These are phyloP conservation scores for Zygosaccharomyces pseudobailii DNA, from an alignment of 1,139 yeast genomes.

Conservation along the genomic window DNA sequence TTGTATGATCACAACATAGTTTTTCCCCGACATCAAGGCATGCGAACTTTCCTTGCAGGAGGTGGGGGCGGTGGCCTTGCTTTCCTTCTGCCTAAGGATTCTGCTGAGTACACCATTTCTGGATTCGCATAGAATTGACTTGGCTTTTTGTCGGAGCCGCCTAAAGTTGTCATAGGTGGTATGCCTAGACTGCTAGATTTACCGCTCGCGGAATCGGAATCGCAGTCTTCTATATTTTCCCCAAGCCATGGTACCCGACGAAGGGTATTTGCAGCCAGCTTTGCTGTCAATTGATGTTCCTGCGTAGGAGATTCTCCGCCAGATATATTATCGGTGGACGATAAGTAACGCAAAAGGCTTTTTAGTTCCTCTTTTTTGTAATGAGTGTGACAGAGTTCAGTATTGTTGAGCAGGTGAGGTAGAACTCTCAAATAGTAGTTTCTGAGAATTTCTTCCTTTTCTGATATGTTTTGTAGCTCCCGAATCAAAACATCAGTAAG, in stretches of 20 bases:
- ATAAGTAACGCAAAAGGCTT: constrained; percentile 47
- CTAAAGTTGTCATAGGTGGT: constrained; percentile 9
- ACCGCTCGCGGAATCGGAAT: constrained; percentile 13
- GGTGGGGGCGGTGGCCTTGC: constrained; percentile 35
- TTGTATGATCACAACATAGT: background rate
- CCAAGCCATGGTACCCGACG: constrained; percentile 51
- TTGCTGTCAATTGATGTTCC: constrained; percentile 44
- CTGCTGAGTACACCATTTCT: constrained; percentile 30
- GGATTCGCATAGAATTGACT: constrained; percentile 14
- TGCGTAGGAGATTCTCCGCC: constrained; percentile 26
- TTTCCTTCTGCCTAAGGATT: constrained; percentile 31
- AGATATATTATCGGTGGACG: constrained; percentile 33
- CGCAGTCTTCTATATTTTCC: constrained; percentile 11
- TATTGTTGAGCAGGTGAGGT: constrained; percentile 62
- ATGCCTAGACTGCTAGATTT: constrained; percentile 13
- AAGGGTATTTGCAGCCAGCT: constrained; percentile 61
- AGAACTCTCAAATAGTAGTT: constrained; percentile 75
- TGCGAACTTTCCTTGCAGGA: constrained; percentile 27
- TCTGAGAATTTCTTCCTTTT: constrained; percentile 57
- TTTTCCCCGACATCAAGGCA: background rate
- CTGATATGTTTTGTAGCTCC: constrained; percentile 65
- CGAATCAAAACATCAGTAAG: constrained; percentile 80
- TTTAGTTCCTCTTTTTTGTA: constrained; percentile 58
- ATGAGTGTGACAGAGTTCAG: constrained; percentile 52
- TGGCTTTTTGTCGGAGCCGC: constrained; percentile 6